These are phyloP conservation scores for Solanum corneliomulleri DNA, from an alignment of 257 asterid genomes.

Conservation along the genomic window DNA sequence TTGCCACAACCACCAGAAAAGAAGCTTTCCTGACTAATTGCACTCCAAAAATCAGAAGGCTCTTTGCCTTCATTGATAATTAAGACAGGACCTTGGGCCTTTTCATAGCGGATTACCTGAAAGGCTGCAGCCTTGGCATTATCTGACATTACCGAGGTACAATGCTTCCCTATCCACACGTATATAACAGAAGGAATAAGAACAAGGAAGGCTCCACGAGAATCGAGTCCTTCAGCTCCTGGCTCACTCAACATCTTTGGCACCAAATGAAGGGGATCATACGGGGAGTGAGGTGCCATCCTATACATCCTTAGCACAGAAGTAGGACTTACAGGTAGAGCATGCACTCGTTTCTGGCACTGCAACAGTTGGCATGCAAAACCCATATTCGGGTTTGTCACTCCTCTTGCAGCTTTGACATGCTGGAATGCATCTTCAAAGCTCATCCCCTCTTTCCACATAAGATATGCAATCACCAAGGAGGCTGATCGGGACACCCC, in stretches of 20 bases:
- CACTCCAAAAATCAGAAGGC: slow-evolving; percentile 68
- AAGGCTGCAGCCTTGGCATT: slow-evolving; percentile 62
- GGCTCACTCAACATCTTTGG: slow-evolving; percentile 34
- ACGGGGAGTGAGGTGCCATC: slow-evolving; percentile 88
- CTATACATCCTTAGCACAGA: slow-evolving; percentile 68
- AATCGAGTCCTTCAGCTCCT: slow-evolving; percentile 43
- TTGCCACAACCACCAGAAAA: neutral
- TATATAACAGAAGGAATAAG: slow-evolving; percentile 69
- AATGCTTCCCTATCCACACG: slow-evolving; percentile 70
- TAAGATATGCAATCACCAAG: slow-evolving; percentile 85
- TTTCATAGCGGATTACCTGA: slow-evolving; percentile 74
- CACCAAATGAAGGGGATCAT: slow-evolving; percentile 78
- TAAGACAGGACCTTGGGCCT: slow-evolving; percentile 49
- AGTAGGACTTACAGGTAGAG: slow-evolving; percentile 76
- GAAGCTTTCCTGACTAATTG: slow-evolving; percentile 20
- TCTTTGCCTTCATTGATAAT: slow-evolving; percentile 62
- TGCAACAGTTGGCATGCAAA: slow-evolving; percentile 70
- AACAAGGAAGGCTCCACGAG: slow-evolving; percentile 86
- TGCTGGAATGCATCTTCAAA: slow-evolving; percentile 84
- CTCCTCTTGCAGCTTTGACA: slow-evolving; percentile 80
- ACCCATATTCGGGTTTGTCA: slow-evolving; percentile 85
- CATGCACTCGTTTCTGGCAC: slow-evolving; percentile 81
- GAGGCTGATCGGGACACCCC: slow-evolving; percentile 95
- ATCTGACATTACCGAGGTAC: slow-evolving; percentile 52
- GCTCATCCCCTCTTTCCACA: slow-evolving; percentile 81